A percentile compares a stretch with the other conserved stretches of the same genome.
Conservation (phyloP, 1,284 basidiomycete genomes). For the Boletus mariae region DNA sequence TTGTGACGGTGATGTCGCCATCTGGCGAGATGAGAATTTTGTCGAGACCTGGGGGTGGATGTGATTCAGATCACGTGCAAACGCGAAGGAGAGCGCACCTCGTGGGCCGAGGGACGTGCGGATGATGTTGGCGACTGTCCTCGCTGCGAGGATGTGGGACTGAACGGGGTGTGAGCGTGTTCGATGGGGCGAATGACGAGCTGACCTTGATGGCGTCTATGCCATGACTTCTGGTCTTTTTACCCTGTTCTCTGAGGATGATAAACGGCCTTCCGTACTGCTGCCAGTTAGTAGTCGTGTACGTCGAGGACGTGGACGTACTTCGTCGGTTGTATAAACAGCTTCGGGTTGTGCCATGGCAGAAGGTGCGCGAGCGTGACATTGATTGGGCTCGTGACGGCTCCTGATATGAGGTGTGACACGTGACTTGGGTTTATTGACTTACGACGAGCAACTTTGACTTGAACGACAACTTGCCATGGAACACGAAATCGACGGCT, state of each 20-base stretch:
- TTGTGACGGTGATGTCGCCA: constrained; percentile 98
- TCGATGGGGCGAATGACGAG: constrained; percentile 5
- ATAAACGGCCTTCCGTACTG: constrained; percentile 97
- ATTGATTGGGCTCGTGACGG: constrained; percentile 21
- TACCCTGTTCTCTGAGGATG: constrained; percentile 93
- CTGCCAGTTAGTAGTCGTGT: constrained; percentile 9
- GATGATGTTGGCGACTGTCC: constrained; percentile 92
- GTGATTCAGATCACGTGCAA: constrained; percentile 4
- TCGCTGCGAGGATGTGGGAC: constrained; percentile 93
- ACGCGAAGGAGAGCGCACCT: constrained; percentile 45
- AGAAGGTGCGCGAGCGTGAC: constrained; percentile 12
- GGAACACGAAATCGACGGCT: constrained; percentile 85
- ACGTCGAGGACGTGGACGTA: constrained; percentile 31
- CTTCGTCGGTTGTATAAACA: constrained; percentile 90
- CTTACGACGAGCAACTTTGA: constrained; percentile 2
- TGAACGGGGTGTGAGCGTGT: constrained; percentile 30
- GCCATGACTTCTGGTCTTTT: constrained; percentile 93
- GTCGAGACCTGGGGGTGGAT: constrained; percentile 70
- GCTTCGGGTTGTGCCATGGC: constrained; percentile 47
- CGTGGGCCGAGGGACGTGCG: constrained; percentile 93
- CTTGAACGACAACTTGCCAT: constrained; percentile 36
- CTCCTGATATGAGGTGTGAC: constrained; percentile 27
- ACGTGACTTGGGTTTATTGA: constrained; percentile 23
- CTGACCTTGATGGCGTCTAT: constrained; percentile 92
- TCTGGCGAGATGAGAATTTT: constrained; percentile 99